Evolutionary conservation across 2,329 filamentous ascomycete genomes (phyloP).

Genomic region (Aureobasidium mangrovei): DNA sequence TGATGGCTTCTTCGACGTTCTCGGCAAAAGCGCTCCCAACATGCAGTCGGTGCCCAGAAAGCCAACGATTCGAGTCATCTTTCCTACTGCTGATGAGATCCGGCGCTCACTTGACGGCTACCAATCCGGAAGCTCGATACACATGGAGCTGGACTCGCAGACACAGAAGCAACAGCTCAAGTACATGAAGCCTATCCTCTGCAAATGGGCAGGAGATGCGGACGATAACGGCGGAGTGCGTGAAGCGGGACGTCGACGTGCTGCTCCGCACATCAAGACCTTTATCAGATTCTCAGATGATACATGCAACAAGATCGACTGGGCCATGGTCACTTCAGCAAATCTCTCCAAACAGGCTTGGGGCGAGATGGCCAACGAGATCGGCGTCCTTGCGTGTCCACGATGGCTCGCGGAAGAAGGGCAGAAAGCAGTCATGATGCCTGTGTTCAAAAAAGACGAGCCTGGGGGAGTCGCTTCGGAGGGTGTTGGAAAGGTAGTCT

Average conservation of each 20-base stretch:
- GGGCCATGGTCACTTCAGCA: constrained; percentile 84
- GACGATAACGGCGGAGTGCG: constrained; percentile 16
- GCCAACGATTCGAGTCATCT: constrained; percentile 62
- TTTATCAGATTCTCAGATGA: constrained; percentile 57
- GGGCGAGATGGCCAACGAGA: constrained; percentile 63
- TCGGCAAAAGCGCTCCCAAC: constrained; percentile 14
- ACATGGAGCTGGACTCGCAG: constrained; percentile 63
- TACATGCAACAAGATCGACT: constrained; percentile 51
- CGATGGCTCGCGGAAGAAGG: constrained; percentile 33
- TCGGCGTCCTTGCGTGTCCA: constrained; percentile 78
- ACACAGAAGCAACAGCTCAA: constrained; percentile 65
- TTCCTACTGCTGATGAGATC: constrained; percentile 73
- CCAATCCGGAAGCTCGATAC: constrained; percentile 66
- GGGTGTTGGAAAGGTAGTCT: constrained; percentile 30
- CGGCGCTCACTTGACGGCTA: constrained; percentile 71
- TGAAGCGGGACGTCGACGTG: constrained; percentile 55
- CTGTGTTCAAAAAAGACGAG: constrained; percentile 55
- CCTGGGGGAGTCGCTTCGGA: constrained; percentile 30
- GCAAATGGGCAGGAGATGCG: constrained; percentile 65
- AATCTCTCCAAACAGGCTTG: constrained; percentile 85
- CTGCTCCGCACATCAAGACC: constrained; percentile 84
- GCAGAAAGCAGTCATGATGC: constrained; percentile 50
- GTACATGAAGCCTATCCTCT: constrained; percentile 61
- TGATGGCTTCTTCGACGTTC: constrained; percentile 45
- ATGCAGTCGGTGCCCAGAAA: constrained; percentile 16